Base-by-base conservation (phyloP, 495 filamentous ascomycete species). In the Glonium stellatum region DNA sequence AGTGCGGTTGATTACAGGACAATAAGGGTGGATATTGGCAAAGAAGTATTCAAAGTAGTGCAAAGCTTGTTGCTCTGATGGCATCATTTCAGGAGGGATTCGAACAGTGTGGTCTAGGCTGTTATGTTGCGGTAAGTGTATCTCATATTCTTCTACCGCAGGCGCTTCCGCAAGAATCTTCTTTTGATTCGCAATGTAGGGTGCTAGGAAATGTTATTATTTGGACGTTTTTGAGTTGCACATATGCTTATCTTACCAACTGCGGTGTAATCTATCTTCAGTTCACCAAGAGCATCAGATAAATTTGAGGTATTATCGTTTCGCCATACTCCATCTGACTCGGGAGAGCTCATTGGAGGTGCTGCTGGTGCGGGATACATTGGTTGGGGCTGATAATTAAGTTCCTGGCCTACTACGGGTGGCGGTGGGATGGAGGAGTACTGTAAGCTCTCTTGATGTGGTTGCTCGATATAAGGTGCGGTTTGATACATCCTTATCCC, bases 21-120 rank as follows among this genome's bases (percentile, higher is more conserved):
- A 85, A 68, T 97, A 99, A 8, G 95, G 92, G 64, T 99, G 93
- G 36, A 97, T 89, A 64, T 96, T 84, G 54, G 79, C 77, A 67
- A 99, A 99, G 67, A 90, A 99, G 44, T 96, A 87, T 41, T 93
- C 85, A 72, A 99, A 96, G 70, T 92, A 95, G 35, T 88, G 78
- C 73, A 90, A 75, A 22, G 87, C 86, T 55, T 87, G 89, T 50
- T 88, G 85, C 34, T 96, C 90, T 11, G 86, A 80, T 5, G 93
- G 93, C 91, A 97, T 96, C 64, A 97, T 80, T 63, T 93, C 91
- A 11, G 89, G 88, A 4, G 92, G 93, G 63, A 99, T 97, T 57
- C 89, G 84, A 52, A 97, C 84, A 54, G 84, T 88, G 11, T 82
- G 76, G 37, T 89, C 89, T 22, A 86, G 81, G 15, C 85, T 78